These are phyloP conservation scores for Zygosaccharomyces pseudorouxii DNA, from an alignment of 805 yeast genomes.

Conservation along the genomic window DNA sequence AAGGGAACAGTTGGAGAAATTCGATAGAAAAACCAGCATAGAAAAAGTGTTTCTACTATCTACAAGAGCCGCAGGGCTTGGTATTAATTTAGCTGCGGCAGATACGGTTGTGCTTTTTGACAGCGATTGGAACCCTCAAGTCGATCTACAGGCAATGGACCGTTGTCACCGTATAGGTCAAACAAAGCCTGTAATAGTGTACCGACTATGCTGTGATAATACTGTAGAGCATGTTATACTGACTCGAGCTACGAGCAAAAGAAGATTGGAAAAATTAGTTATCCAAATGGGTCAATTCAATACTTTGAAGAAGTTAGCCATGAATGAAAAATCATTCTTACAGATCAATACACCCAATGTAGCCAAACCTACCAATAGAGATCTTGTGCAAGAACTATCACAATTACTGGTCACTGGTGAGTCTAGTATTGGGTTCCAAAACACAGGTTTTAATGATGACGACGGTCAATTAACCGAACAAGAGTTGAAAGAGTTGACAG, in stretches of 20 bases:
- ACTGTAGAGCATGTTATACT: conserved; percentile 82
- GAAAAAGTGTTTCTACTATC: conserved; percentile 64
- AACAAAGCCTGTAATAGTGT: conserved; percentile 72
- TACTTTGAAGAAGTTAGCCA: conserved; percentile 38
- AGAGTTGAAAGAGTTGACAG: conserved; percentile 48
- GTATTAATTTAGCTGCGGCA: conserved; percentile 79
- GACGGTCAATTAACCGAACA: conserved; percentile 31
- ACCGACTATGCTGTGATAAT: conserved; percentile 68
- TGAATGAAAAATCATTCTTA: conserved; percentile 29
- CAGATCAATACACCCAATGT: conserved; percentile 10
- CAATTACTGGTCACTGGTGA: conserved; percentile 40
- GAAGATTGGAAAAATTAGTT: conserved; percentile 71
- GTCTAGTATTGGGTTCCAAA: conserved; percentile 37
- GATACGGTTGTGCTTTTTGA: conserved; percentile 89
- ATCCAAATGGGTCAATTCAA: conserved; percentile 61
- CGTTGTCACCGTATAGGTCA: conserved; percentile 94
- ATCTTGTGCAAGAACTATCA: conserved; percentile 40
- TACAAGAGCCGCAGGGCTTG: conserved; percentile 93
- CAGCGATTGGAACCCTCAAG: conserved; percentile 97
- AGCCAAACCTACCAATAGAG: conserved; percentile 26
- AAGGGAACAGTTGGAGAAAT: conserved; percentile 54
- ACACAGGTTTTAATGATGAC: conserved; percentile 21
- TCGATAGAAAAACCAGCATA: conserved; percentile 32
- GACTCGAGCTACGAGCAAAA: conserved; percentile 72
- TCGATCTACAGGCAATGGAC: conserved; percentile 94